phyloP scores from a whole-genome alignment of 2,329 filamentous ascomycete genomes.

The Albophoma yamanashiensis region DNA sequence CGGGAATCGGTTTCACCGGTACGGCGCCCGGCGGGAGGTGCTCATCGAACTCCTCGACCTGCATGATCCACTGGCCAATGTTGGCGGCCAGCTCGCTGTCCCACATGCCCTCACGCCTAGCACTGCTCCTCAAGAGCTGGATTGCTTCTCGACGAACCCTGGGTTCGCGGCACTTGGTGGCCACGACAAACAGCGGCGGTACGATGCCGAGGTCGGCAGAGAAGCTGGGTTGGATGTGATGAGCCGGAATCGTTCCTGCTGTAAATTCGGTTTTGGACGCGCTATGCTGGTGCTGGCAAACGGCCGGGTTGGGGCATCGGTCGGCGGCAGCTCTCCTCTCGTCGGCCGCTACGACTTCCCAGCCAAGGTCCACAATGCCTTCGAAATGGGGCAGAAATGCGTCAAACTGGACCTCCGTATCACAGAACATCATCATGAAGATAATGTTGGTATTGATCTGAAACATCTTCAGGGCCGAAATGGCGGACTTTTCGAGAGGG shows the following conservation, averaged over 20 bases:
- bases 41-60: slow-evolving; percentile 38
- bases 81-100: slow-evolving; percentile 49
- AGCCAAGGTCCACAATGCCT: slow-evolving; percentile 44
- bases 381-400: slow-evolving; percentile 39
- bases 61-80: slow-evolving; percentile 44
- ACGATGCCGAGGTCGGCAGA: slow-evolving; percentile 55
- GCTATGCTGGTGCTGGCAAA: slow-evolving; percentile 28
- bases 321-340: slow-evolving; percentile 38
- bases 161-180: slow-evolving; percentile 53
- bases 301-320: slow-evolving; percentile 30
- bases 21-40: neutral
- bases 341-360: slow-evolving; percentile 49
- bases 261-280: slow-evolving; percentile 23
- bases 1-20: slow-evolving; percentile 28
- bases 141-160: slow-evolving; percentile 48
- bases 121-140: slow-evolving; percentile 46
- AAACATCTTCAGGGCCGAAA: slow-evolving; percentile 52
- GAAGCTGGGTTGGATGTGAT: slow-evolving; percentile 50
- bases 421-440: slow-evolving; percentile 50
- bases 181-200: slow-evolving; percentile 54
- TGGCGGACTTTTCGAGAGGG: slow-evolving; percentile 47
- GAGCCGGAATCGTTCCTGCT: slow-evolving; percentile 30
- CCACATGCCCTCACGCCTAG: slow-evolving; percentile 59
- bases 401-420: slow-evolving; percentile 49
- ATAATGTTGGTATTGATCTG: slow-evolving; percentile 47